These are phyloP conservation scores for Phaeomoniella chlamydospora DNA, from an alignment of 2,329 filamentous ascomycete species.

Conservation along the genomic window DNA sequence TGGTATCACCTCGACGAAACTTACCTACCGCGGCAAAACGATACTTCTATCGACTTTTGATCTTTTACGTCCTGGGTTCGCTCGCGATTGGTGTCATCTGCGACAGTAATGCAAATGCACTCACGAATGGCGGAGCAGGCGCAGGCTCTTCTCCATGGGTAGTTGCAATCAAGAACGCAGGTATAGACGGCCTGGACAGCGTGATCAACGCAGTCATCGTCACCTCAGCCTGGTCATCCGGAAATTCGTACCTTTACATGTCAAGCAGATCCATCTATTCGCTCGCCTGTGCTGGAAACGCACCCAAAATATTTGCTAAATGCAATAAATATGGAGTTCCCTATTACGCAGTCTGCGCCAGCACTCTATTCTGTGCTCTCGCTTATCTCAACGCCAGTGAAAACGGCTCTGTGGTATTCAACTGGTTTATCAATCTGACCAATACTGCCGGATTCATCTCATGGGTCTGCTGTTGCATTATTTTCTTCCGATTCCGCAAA, in stretches of 20 bases:
- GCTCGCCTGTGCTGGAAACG: too few species aligned
- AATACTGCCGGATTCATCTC: conserved; percentile 55
- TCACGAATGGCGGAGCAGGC: conserved; percentile 13
- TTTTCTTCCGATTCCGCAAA: conserved; percentile 43
- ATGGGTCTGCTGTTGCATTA: conserved; percentile 50
- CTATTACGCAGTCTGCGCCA: conserved; percentile 39
- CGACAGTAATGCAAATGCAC: conserved; percentile 13
- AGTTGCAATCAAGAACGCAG: conserved; percentile 26
- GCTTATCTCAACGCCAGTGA: conserved; percentile 53
- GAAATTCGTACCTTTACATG: conserved; percentile 22
- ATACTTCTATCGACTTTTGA: conserved; percentile 26
- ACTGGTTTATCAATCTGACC: conserved; percentile 58
- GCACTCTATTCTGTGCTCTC: conserved; percentile 45
- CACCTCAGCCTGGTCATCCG: conserved; percentile 23
- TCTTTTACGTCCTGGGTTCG: conserved; percentile 20
- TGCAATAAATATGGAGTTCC: conserved; percentile 47
- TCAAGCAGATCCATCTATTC: conserved; percentile 19
- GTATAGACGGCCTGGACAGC: conserved; percentile 18
- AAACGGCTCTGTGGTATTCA: conserved; percentile 45
- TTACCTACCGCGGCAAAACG: conserved; percentile 40
- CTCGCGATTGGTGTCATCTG: conserved; percentile 17
- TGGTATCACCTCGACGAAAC: conserved; percentile 41
- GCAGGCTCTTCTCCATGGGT: conserved; percentile 34
- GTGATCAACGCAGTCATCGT: conserved; percentile 25
- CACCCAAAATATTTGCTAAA: conserved; percentile 30